These are phyloP conservation scores for Nicotiana obtusifolia DNA, from an alignment of 257 asterid species.

Conservation along the genomic window DNA sequence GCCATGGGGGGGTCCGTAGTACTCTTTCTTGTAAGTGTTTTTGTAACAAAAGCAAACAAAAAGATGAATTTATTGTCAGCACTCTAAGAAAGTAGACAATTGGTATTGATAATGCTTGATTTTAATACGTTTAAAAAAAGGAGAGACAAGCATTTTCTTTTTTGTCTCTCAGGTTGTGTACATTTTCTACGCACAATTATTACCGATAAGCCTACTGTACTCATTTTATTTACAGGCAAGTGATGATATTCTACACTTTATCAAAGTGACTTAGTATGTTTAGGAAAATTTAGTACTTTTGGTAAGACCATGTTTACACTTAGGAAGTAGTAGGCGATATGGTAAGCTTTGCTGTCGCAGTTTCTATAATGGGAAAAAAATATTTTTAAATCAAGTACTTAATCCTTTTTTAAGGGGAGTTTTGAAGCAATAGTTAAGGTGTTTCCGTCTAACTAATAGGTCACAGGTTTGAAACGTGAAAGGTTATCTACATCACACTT, in stretches of 20 bases:
- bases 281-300: background rate
- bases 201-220: background rate
- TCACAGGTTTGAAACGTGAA: too few species aligned
- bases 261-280: background rate
- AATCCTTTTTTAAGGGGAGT: too few species aligned
- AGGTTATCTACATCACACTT: too few species aligned
- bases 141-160: background rate
- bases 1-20: background rate
- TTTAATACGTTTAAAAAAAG: background rate
- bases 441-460: too few species aligned
- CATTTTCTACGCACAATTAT: background rate
- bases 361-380: too few species aligned
- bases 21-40: background rate
- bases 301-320: background rate
- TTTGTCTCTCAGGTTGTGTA: background rate
- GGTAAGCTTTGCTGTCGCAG: background rate
- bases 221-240: background rate
- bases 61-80: constrained; percentile 4
- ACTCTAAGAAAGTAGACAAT: constrained; percentile 1
- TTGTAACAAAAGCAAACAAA: constrained; percentile 5
- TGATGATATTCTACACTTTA: background rate
- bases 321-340: background rate
- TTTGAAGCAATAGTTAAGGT: too few species aligned
- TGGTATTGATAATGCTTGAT: background rate
- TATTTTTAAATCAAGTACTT: too few species aligned